Base-by-base conservation (phyloP, 495 filamentous ascomycete species). In the Aspergillus homomorphus region DNA sequence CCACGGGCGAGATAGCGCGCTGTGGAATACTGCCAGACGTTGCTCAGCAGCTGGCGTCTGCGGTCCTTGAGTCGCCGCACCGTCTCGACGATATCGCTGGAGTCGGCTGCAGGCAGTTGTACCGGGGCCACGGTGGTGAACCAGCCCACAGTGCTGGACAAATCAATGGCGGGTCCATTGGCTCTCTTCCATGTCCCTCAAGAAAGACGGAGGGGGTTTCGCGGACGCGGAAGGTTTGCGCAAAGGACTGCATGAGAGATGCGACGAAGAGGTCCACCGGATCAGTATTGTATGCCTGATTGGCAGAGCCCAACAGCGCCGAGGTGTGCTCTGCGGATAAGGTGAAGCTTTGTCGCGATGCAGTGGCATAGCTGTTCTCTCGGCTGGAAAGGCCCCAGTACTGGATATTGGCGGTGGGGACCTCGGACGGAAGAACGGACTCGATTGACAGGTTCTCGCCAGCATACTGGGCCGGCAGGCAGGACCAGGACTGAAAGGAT, bases 11-110 rank as follows among this genome's bases (percentile, higher is more conserved):
- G 63, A n/a, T 49, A 61, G 2, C 54, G 57, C 19, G 52, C 58
- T 6, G 69, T 53, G 54, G 69, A 73, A 30, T 67, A 69, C 9
- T 59, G 48, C 50, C 60, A 50, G 10, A 70, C 72, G 53, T 72
- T 72, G 3, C 52, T 56, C 21, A 67, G 64, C 0, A 69, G 45
- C 14, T 33, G n/a, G 2, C 59, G 24, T 1, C 68, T 60, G 18
- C 23, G 22, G 33, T 68, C 65, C 33, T 72, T 73, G 4, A 51
- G 24, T 4, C 24, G 19, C 1, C 8, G 22, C 4, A 60, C 41
- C 6, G 41, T 50, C 43, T 58, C 45, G 24, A 48, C 18, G 28
- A 58, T 45, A 49, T 41, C 20, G 15, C 38, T 4, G 7, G 3
- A 14, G 22, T 15, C 18, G 9, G n/a, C 14, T 45, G 23, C 15